Base-by-base conservation (phyloP, 2,329 filamentous ascomycete genomes). In the Nakataea oryzae region DNA sequence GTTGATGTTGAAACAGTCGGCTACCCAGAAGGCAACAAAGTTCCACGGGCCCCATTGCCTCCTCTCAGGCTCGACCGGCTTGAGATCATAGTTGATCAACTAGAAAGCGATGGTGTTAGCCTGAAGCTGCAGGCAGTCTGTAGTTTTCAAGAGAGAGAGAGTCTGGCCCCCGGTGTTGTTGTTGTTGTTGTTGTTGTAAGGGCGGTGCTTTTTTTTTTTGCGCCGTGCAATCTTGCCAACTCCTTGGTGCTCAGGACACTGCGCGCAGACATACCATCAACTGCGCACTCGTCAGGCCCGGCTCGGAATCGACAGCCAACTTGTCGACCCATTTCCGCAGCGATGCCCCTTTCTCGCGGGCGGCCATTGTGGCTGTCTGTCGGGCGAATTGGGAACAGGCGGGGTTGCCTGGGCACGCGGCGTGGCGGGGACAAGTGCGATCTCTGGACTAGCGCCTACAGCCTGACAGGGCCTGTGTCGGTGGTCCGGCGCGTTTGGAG, bases 1-100 rank as follows among this genome's bases (percentile, higher is more conserved):
- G 74, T 93, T 95, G 71, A 95, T 91, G 73, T 93, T 93, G 77
- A 93, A 91, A 0, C 86, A 89, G 74, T 93, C 90, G 32, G 89
- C 88, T 69, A 95, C 83, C 90, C 90, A 93, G 72, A 95, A 95
- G 17, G 86, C 89, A 54, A 96, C 88, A 71, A 92, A 96, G 74
- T 96, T 96, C 85, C 89, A 91, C 32, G 88, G 78, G 24, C 86
- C 86, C 92, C 93, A 97, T 82, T 90, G 85, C 62, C 93, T 86
- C 63, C 91, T 85, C 66, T 84, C 85, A 21, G 86, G 86, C 71
- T 96, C 91, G 60, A 97, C 91, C 69, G 86, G 79, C 72, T 91
- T 92, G 66, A 95, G 79, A 74, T 95, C 90, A 72, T 90, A 76
- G 73, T 96, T 96, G 67, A 86, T 90, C 71, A 97, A 82, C 84